Evolutionary conservation across 331 rosid genomes (phyloP).

Genomic region (Pyracantha coccinea): DNA sequence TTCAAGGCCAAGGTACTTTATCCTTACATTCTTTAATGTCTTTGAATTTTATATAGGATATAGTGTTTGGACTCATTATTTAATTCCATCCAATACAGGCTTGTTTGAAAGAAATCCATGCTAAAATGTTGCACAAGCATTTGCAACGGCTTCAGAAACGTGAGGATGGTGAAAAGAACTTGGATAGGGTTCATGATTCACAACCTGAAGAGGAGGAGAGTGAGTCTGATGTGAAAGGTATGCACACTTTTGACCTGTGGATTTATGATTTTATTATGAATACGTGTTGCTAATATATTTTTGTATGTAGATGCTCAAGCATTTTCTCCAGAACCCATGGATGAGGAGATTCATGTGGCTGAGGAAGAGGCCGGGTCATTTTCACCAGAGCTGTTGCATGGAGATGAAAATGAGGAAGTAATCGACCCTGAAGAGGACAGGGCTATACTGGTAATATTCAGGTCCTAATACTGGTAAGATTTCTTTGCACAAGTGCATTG

Average conservation of each 20-base stretch:
- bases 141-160: slow-evolving; percentile 65
- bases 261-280: neutral
- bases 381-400: slow-evolving; percentile 81
- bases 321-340: slow-evolving; percentile 66
- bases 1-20: slow-evolving; percentile 86
- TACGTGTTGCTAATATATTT: slow-evolving; percentile 8
- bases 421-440: slow-evolving; percentile 94
- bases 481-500: neutral
- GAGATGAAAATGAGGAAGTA: slow-evolving; percentile 84
- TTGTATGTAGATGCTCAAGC: slow-evolving; percentile 38
- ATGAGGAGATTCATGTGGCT: slow-evolving; percentile 46
- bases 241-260: neutral
- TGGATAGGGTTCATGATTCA: slow-evolving; percentile 27
- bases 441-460: slow-evolving; percentile 60
- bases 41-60: neutral
- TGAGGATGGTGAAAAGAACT: slow-evolving; percentile 43
- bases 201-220: slow-evolving; percentile 33
- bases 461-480: neutral
- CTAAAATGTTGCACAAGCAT: slow-evolving; percentile 77
- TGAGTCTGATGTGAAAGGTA: slow-evolving; percentile 53
- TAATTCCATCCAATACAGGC: slow-evolving; percentile 49
- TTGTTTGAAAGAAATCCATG: slow-evolving; percentile 84
- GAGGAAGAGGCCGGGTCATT: slow-evolving; percentile 83
- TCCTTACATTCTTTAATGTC: slow-evolving; percentile 2
- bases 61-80: slow-evolving; percentile 11